phyloP scores from a whole-genome alignment of 2,329 filamentous ascomycete genomes.

The Stagonosporopsis chrysanthemi region DNA sequence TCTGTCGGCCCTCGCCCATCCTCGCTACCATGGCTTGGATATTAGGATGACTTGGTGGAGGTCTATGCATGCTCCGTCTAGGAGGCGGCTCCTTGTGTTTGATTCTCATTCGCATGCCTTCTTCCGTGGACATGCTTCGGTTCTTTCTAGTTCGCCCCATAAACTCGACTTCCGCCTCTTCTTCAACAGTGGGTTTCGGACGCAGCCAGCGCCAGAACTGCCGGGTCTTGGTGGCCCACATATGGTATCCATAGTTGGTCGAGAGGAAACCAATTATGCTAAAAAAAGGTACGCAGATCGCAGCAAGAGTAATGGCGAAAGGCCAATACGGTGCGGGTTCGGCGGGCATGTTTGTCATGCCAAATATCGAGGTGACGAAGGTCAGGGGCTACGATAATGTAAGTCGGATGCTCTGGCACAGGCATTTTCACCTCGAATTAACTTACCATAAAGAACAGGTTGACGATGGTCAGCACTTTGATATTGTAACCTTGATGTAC shows the following conservation, averaged over 20 bases:
- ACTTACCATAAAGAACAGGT: conserved; percentile 63
- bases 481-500: conserved; percentile 69
- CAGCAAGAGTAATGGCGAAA: conserved; percentile 52
- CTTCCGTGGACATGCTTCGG: conserved; percentile 38
- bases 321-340: conserved; percentile 46
- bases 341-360: conserved; percentile 57
- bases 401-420: neutral
- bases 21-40: conserved; percentile 41
- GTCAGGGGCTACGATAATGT: conserved; percentile 56
- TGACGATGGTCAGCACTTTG: conserved; percentile 65
- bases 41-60: conserved; percentile 36
- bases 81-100: conserved; percentile 14
- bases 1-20: conserved; percentile 39
- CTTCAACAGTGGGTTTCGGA: conserved; percentile 22
- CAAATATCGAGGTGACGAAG: conserved; percentile 68
- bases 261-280: conserved; percentile 56
- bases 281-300: conserved; percentile 57
- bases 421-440: neutral
- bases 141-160: conserved; percentile 20
- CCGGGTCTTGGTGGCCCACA: conserved; percentile 46
- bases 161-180: conserved; percentile 19
- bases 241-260: conserved; percentile 49
- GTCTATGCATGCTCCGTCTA: conserved; percentile 18
- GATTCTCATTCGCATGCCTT: conserved; percentile 37
- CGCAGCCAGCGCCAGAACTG: conserved; percentile 39